Percentiles rank a stretch among this genome's conserved stretches.
phyloP scores from a whole-genome alignment of 805 yeast species.

The Wickerhamiella parazyma region DNA sequence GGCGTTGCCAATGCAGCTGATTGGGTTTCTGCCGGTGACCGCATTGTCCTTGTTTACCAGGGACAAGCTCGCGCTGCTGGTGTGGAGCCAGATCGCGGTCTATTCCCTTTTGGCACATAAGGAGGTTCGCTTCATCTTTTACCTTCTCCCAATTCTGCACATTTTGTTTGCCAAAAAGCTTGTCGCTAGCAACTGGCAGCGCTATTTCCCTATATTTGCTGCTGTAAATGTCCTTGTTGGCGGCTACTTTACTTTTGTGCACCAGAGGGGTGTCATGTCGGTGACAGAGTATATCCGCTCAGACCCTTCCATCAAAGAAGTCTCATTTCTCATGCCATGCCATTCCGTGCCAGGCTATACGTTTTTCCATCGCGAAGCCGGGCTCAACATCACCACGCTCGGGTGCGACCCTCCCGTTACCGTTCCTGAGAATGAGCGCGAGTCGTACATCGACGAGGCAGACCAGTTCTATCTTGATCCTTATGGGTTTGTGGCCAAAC shows the following conservation, averaged over 20 bases:
- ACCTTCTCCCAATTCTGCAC: constrained; percentile 63
- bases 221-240: constrained; percentile 33
- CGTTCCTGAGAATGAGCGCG: constrained; percentile 24
- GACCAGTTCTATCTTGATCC: constrained; percentile 70
- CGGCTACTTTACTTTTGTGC: constrained; percentile 44
- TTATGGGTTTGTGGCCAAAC: constrained; percentile 34
- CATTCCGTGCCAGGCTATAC: constrained; percentile 96
- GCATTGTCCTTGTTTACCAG: constrained; percentile 6
- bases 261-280: constrained; percentile 77
- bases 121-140: constrained; percentile 82
- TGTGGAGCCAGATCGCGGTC: constrained; percentile 34
- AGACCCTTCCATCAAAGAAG: constrained; percentile 30
- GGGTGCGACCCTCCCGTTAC: constrained; percentile 82
- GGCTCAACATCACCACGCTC: constrained; percentile 50
- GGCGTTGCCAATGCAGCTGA: constrained; percentile 63
- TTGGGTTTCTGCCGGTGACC: constrained; percentile 44
- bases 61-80: constrained; percentile 5
- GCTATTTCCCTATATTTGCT: constrained; percentile 17
- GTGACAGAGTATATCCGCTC: constrained; percentile 42
- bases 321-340: constrained; percentile 88
- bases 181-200: constrained; percentile 12
- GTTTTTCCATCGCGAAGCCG: constrained; percentile 43
- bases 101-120: constrained; percentile 70
- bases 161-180: constrained; percentile 35
- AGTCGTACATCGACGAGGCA: constrained; percentile 66